phyloP scores from a whole-genome alignment of 1,139 yeast species.

The Tardiomyces blankii region DNA sequence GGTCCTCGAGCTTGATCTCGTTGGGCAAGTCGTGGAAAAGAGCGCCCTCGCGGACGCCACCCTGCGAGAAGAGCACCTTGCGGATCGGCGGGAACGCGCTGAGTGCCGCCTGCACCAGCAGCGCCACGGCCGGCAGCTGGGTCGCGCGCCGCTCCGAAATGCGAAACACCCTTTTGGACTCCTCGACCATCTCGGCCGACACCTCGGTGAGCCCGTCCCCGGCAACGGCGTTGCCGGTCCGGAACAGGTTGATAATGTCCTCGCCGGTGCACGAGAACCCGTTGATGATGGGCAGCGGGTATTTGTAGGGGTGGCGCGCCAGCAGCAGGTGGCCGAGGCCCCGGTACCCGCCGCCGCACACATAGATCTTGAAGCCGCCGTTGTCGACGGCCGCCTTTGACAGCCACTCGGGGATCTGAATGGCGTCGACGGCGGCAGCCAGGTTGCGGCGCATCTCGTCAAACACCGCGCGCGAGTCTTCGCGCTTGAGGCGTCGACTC shows the following conservation, averaged over 20 bases:
- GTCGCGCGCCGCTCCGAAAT: conserved; percentile 49
- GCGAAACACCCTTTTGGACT: conserved; percentile 36
- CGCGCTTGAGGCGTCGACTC: conserved; percentile 39
- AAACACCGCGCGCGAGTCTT: conserved; percentile 17
- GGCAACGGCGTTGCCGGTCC: conserved; percentile 4
- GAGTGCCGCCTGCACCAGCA: conserved; percentile 47
- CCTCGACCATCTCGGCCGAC: conserved; percentile 6
- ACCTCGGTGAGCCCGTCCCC: background rate
- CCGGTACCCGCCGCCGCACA: conserved; percentile 60
- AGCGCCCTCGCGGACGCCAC: conserved; percentile 64
- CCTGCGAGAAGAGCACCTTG: conserved; percentile 54
- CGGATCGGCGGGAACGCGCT: conserved; percentile 46
- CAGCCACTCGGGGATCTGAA: conserved; percentile 23
- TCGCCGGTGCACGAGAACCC: conserved; percentile 47
- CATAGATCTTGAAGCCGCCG: conserved; percentile 49
- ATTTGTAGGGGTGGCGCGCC: conserved; percentile 36
- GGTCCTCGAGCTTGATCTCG: conserved; percentile 48
- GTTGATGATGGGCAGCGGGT: conserved; percentile 42
- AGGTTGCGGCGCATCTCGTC: conserved; percentile 21
- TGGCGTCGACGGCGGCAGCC: conserved; percentile 35
- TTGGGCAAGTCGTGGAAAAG: conserved; percentile 46
- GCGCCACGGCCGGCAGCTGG: conserved; percentile 55
- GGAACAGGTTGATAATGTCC: conserved; percentile 29
- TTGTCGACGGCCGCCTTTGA: conserved; percentile 29
- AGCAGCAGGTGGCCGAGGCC: conserved; percentile 50